Percentiles rank a stretch among this genome's conserved stretches.
These are phyloP conservation scores for Rosa persica DNA, from an alignment of 306 rosid genomes.

Conservation along the genomic window DNA sequence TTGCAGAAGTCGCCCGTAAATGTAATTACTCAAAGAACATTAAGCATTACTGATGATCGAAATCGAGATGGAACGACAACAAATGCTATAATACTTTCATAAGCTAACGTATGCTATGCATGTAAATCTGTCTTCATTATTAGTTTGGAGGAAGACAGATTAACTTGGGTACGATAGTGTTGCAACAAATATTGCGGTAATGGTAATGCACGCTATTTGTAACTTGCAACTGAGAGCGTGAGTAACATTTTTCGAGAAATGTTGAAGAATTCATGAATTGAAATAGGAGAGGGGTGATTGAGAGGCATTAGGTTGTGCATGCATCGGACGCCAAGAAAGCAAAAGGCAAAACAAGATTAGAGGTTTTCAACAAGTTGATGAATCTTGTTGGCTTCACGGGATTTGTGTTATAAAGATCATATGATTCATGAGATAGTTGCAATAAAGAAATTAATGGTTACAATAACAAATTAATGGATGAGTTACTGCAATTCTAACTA, in stretches of 20 bases:
- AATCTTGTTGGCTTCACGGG: conserved; percentile 29
- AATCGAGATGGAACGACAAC: not conserved
- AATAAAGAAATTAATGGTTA: conserved; percentile 6
- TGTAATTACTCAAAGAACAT: not conserved
- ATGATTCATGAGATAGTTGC: conserved; percentile 12
- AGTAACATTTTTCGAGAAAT: not conserved
- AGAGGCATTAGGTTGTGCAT: conserved; percentile 17
- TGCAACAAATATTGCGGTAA: not conserved
- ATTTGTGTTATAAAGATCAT: conserved; percentile 6
- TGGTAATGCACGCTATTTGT: not conserved
- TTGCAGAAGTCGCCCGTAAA: not conserved
- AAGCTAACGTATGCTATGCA: not conserved
- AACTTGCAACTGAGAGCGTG: not conserved
- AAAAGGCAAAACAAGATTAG: not conserved
- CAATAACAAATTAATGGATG: conserved; percentile 11
- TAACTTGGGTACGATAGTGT: not conserved
- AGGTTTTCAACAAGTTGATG: not conserved
- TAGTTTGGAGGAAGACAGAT: not conserved
- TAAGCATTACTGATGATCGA: not conserved
- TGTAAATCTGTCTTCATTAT: too few species aligned
- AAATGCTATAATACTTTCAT: not conserved
- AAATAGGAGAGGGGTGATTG: not conserved
- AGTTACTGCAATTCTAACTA: not conserved
- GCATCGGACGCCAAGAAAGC: conserved; percentile 15
- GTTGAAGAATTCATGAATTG: not conserved